Evolutionary conservation across 75 land plant genomes (phyloP), one percentile per base, ranked within the genome.

Genomic region (Sequoiadendron giganteum): DNA sequence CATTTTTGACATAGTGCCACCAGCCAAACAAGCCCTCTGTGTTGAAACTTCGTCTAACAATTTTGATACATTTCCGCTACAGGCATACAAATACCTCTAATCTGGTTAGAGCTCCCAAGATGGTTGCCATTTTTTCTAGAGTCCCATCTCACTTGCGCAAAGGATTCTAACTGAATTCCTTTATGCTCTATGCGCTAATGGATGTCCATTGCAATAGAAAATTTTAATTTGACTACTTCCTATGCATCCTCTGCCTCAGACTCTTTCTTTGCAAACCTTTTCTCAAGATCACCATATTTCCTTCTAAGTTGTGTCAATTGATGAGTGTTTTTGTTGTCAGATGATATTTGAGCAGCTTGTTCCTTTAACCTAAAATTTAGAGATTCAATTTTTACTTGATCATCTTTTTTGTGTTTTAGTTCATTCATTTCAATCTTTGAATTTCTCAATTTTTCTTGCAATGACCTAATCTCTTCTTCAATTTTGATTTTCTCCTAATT

Each of bases 181-280:
- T n/a, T n/a, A n/a, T n/a, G n/a, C n/a, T n/a, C n/a, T n/a, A n/a
- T n/a, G n/a, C n/a, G n/a, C n/a, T n/a, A n/a, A n/a, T n/a, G n/a
- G n/a, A n/a, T n/a, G n/a, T n/a, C n/a, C n/a, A n/a, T n/a, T n/a
- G n/a, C n/a, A n/a, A n/a, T n/a, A n/a, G n/a, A n/a, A n/a, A n/a
- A n/a, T n/a, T n/a, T n/a, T n/a, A n/a, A n/a, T n/a, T n/a, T n/a
- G n/a, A n/a, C n/a, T n/a, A n/a, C n/a, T n/a, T n/a, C n/a, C n/a
- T n/a, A n/a, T n/a, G n/a, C n/a, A n/a, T 93, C 90, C 56, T 91
- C 92, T 81, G 91, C 95, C 79, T 95, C 96, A 38, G 84, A 13
- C 40, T 94, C 92, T 87, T 90, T 87, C 86, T 94, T 91, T 78
- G 80, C 81, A 54, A 90, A 73, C 30, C 86, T 90, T 47, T 89